Evolutionary conservation across 345 rosid species (phyloP).

Genomic region (Bruguiera gymnorhiza): DNA sequence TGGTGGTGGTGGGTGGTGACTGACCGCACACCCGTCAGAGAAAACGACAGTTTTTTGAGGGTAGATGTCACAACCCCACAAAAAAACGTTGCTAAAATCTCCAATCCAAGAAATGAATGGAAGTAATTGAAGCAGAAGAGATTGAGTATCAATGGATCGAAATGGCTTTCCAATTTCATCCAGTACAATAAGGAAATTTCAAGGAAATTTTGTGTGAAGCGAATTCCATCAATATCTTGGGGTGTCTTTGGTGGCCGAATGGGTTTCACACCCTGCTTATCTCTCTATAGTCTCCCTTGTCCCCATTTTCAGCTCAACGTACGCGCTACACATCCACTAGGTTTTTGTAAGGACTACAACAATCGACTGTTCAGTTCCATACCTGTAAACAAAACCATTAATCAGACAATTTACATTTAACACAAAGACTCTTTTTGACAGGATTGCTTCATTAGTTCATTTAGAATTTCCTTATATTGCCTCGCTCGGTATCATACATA

Average conservation of each 20-base stretch:
- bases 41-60: background rate
- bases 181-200: constrained; percentile 6
- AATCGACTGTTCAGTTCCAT: no score
- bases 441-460: no score
- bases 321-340: no score
- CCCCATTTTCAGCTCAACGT: no score
- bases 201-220: background rate
- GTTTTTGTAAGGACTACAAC: no score
- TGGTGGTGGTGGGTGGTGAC: constrained; percentile 20
- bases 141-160: constrained; percentile 73
- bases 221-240: no score
- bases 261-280: constrained; percentile 54
- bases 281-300: constrained; percentile 6
- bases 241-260: constrained; percentile 47
- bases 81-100: constrained; percentile 7
- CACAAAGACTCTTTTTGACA: no score
- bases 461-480: no score
- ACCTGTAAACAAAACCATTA: no score
- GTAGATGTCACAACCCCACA: constrained; percentile 3
- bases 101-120: constrained; percentile 37
- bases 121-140: constrained; percentile 47
- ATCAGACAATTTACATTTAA: no score
- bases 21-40: constrained; percentile 35
- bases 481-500: no score
- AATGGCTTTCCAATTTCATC: constrained; percentile 26